phyloP scores from a whole-genome alignment of 148 eudicot genomes.

The Rhododendron williamsianum region DNA sequence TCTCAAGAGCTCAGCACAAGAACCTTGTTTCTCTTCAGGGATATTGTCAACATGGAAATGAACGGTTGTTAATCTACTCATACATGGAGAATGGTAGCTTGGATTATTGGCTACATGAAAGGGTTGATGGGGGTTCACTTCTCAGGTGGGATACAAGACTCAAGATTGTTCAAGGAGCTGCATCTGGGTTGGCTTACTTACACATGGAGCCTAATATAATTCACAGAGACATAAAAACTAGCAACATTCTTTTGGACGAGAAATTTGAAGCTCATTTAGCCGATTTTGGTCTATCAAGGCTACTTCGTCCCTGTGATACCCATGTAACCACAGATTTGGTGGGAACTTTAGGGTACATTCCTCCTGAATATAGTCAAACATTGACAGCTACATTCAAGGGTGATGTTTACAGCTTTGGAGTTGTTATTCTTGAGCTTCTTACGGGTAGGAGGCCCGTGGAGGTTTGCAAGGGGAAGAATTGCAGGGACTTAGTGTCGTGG shows the following conservation, averaged over 20 bases:
- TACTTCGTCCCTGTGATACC: conserved; percentile 77
- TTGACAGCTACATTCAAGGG: conserved; percentile 91
- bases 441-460: conserved; percentile 85
- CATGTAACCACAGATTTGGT: conserved; percentile 95
- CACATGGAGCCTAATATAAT: conserved; percentile 74
- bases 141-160: conserved; percentile 63
- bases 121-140: conserved; percentile 57
- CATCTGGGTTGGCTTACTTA: conserved; percentile 68
- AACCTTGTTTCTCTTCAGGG: conserved; percentile 94
- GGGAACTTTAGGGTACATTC: conserved; percentile 91
- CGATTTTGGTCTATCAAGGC: conserved; percentile 83
- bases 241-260: conserved; percentile 83
- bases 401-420: conserved; percentile 92
- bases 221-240: conserved; percentile 86
- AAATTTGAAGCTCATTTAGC: conserved; percentile 87
- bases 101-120: conserved; percentile 91
- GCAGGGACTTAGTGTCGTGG: conserved; percentile 85
- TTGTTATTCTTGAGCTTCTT: conserved; percentile 82
- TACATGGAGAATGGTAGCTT: conserved; percentile 94
- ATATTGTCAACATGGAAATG: conserved; percentile 67
- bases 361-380: conserved; percentile 90
- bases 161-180: conserved; percentile 86
- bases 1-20: conserved; percentile 80
- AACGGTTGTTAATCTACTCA: conserved; percentile 68
- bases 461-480: conserved; percentile 79